Percentiles rank a stretch among this genome's conserved stretches.
phyloP scores from a whole-genome alignment of 2,329 filamentous ascomycete species.

The Parasarocladium wereldwijsianum region DNA sequence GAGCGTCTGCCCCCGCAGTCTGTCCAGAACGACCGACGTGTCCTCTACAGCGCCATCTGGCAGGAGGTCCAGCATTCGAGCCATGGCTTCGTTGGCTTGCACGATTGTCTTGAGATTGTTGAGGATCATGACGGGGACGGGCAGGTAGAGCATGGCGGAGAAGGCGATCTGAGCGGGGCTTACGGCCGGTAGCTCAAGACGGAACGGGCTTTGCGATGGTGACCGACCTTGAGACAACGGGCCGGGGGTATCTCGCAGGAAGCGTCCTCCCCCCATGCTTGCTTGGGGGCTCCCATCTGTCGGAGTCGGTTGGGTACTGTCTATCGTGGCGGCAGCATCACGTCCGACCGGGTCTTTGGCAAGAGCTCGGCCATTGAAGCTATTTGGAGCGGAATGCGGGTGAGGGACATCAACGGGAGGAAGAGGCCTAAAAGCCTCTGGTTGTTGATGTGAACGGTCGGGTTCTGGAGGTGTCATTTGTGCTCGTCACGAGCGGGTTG shows the following conservation, averaged over 20 bases:
- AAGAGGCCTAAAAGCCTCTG: no score
- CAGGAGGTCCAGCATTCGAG: constrained; percentile 48
- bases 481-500: no score
- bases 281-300: no score
- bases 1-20: constrained; percentile 49
- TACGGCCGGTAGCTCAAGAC: constrained; percentile 29
- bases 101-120: constrained; percentile 55
- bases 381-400: no score
- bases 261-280: constrained; percentile 17
- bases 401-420: no score
- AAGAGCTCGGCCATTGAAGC: no score
- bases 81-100: constrained; percentile 64
- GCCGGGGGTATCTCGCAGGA: constrained; percentile 17
- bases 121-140: constrained; percentile 55
- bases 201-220: constrained; percentile 21
- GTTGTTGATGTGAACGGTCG: no score
- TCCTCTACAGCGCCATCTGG: constrained; percentile 24
- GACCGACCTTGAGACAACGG: constrained; percentile 11
- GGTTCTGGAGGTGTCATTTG: no score
- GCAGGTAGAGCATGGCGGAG: constrained; percentile 58
- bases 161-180: constrained; percentile 44
- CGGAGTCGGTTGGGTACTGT: no score
- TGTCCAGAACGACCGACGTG: constrained; percentile 34
- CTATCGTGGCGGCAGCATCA: no score
- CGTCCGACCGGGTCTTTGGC: no score